These are phyloP conservation scores for Triticum dicoccoides DNA, from an alignment of 176 grass and related monocot species.

Conservation along the genomic window DNA sequence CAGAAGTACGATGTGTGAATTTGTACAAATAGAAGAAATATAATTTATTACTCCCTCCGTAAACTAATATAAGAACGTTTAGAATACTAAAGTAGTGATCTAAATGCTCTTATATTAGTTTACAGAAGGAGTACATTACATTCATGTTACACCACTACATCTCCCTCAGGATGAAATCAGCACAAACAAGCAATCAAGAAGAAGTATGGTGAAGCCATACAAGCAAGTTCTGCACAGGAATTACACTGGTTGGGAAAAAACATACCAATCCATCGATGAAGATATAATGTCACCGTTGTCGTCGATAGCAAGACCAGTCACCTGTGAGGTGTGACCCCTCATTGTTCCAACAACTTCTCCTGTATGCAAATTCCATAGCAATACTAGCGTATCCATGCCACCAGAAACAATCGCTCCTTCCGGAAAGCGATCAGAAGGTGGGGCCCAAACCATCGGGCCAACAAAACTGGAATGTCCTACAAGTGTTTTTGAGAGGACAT, in stretches of 20 bases:
- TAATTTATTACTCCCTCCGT: not conserved
- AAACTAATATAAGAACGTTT: too few relatives aligned
- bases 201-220: not conserved
- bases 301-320: slow-evolving; percentile 81
- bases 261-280: slow-evolving; percentile 92
- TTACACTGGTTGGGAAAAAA: not conserved
- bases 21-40: slow-evolving; percentile 5
- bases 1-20: not conserved
- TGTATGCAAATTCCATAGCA: slow-evolving; percentile 69
- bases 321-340: slow-evolving; percentile 83
- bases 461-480: slow-evolving; percentile 87
- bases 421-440: slow-evolving; percentile 59
- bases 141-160: not conserved
- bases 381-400: slow-evolving; percentile 81
- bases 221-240: not conserved
- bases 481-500: slow-evolving; percentile 71
- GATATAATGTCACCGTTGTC: slow-evolving; percentile 89
- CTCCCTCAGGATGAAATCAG: too few relatives aligned
- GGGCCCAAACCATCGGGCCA: slow-evolving; percentile 79
- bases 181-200: too few relatives aligned
- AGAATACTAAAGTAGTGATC: too few relatives aligned
- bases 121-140: not conserved
- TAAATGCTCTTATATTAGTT: too few relatives aligned
- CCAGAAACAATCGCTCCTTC: slow-evolving; percentile 90
- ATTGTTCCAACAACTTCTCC: slow-evolving; percentile 69